phyloP scores from a whole-genome alignment of 1,284 basidiomycete genomes.

The Malassezia arunalokei region DNA sequence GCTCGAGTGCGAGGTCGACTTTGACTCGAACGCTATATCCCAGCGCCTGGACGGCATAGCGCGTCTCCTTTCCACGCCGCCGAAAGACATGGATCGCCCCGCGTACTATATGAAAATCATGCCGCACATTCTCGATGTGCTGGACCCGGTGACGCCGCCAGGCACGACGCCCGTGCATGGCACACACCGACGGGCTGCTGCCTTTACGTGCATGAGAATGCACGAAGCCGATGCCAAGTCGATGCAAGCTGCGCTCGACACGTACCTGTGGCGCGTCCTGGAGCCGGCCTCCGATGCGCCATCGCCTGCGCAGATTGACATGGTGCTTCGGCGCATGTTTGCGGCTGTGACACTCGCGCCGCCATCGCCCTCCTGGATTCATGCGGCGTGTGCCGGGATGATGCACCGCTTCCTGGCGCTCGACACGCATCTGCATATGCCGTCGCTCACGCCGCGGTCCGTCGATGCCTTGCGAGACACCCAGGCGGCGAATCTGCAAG shows the following conservation, averaged over 20 bases:
- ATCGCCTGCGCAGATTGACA: neutral
- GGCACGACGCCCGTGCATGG: conserved; percentile 17
- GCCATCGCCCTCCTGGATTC: conserved; percentile 31
- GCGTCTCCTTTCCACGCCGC: conserved; percentile 23
- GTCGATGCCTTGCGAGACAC: conserved; percentile 4
- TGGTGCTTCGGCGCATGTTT: conserved; percentile 19
- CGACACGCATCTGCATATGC: conserved; percentile 15
- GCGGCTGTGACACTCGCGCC: conserved; percentile 29
- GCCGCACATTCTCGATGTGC: conserved; percentile 21
- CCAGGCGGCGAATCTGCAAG: conserved; percentile 18
- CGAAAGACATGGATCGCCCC: conserved; percentile 19
- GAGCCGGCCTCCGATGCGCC: neutral
- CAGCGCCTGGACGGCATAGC: conserved; percentile 13
- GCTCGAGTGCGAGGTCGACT: conserved; percentile 12
- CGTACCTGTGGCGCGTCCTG: neutral
- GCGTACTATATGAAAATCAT: conserved; percentile 20
- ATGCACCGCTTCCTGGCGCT: conserved; percentile 26
- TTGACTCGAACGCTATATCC: conserved; percentile 2
- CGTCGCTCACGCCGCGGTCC: conserved; percentile 5
- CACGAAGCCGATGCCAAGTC: conserved; percentile 19
- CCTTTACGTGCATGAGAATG: conserved; percentile 25
- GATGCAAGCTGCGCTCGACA: neutral
- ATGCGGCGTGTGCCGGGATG: conserved; percentile 21
- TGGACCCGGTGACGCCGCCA: conserved; percentile 23
- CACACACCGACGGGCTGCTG: conserved; percentile 28